Percentiles rank a stretch among this genome's conserved stretches.
Evolutionary conservation across 495 filamentous ascomycete genomes (phyloP).

Genomic region (Zalerion maritima): DNA sequence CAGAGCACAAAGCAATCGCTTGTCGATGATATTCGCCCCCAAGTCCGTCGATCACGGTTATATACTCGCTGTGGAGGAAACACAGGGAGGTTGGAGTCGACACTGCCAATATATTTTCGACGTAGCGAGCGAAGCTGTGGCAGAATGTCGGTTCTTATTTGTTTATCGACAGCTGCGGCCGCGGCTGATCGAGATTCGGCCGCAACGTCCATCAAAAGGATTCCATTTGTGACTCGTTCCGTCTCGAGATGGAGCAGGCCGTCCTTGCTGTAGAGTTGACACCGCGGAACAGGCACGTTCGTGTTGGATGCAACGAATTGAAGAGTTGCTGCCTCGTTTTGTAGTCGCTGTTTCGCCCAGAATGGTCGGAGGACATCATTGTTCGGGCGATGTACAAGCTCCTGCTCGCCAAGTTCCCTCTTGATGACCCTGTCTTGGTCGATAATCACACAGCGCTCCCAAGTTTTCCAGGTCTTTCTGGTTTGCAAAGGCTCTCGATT

Average conservation of each 20-base stretch:
- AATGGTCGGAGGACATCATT: neutral
- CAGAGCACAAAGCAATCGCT: constrained; percentile 13
- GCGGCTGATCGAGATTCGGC: neutral
- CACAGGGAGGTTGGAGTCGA: constrained; percentile 3
- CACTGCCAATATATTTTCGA: constrained; percentile 6
- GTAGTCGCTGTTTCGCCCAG: neutral
- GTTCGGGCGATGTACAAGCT: neutral
- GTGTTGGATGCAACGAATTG: neutral
- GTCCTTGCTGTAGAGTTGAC: neutral
- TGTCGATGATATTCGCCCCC: constrained; percentile 4
- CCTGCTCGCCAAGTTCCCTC: constrained; percentile 3
- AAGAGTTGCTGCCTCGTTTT: neutral
- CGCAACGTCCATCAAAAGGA: neutral
- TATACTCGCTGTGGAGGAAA: constrained; percentile 6
- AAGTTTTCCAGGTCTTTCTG: constrained; percentile 3
- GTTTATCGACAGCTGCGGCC: constrained; percentile 1
- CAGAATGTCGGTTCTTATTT: constrained; percentile 2
- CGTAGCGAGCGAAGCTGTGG: constrained; percentile 4
- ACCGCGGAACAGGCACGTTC: neutral
- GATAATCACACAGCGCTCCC: constrained; percentile 3
- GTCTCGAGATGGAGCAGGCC: neutral
- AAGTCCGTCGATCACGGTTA: constrained; percentile 2
- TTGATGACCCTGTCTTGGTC: constrained; percentile 4
- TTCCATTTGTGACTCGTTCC: neutral
- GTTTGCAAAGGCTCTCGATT: too few relatives aligned